Base-by-base conservation (phyloP, 371 early-diverging fungal genomes). In the Massospora cicadina region DNA sequence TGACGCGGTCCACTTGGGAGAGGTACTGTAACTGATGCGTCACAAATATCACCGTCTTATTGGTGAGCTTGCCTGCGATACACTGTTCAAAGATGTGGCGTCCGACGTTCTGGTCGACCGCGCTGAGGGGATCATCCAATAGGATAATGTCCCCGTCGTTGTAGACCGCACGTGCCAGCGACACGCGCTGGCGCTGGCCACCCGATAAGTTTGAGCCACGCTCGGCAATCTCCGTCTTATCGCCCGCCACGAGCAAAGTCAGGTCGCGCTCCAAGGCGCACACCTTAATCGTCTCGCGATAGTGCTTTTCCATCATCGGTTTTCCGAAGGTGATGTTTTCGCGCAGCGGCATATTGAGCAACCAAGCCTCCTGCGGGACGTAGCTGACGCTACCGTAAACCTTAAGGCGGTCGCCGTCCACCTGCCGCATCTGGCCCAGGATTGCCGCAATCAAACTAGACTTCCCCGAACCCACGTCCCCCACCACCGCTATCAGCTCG, bases 171-270 rank as follows among this genome's bases (percentile, higher is more conserved):
- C 88, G 71, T 7, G 89, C 89, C 55, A 87, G 70, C n/a, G 79
- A 75, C 17, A 87, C 81, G 17, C 87, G 74, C 70, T 81, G 81
- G 65, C 77, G 71, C 68, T 79, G 80, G 1, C 91, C 91, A 17
- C 88, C 84, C 43, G 86, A 86, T 53, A 91, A 69, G 54, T 84
- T 85, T 54, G 87, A 76, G 21, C 91, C 91, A 32, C 83, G 80
- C 66, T 89, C 90, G 55, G 90, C 91, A 68, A 90, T 84, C 71
- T 88, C 87, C 0, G 91, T 92, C 69, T 76, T 66, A 67, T 91
- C 91, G 59, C 89, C 90, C 5, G 72, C 33, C 13, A 72, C 77
- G 2, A 75, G 69, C 43, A 89, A 69, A 21, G 69, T 77, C 63
- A 93, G 68, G 68, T 93, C 94, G 5, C 82, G 70, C 57, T 72